Conservation (phyloP, 176 grass and related monocot genomes). For the Alloteropsis semialata region DNA sequence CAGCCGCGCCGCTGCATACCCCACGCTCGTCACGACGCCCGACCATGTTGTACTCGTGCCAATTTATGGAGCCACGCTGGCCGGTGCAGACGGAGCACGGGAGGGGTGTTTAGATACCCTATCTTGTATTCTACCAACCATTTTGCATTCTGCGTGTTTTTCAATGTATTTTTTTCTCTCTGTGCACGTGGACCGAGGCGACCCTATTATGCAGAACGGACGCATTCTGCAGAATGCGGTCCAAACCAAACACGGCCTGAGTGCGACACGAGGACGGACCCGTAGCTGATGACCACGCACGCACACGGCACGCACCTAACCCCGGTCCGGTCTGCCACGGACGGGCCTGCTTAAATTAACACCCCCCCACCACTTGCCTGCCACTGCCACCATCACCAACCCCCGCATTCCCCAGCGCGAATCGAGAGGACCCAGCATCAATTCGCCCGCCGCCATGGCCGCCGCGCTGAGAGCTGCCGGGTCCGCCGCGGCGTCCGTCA, state of each 20-base stretch:
- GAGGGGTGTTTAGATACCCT: no score
- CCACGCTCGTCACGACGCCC: not conserved
- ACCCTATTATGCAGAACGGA: no score
- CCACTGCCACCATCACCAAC: not conserved
- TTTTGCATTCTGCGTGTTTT: no score
- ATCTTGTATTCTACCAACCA: no score
- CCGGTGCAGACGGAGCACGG: not conserved
- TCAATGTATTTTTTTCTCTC: no score
- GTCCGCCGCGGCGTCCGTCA: not conserved
- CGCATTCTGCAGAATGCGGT: no score
- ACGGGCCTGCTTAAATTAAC: not conserved
- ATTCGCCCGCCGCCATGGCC: constrained; percentile 9
- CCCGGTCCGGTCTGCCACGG: not conserved
- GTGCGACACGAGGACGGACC: not conserved
- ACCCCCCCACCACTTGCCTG: not conserved
- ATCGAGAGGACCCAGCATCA: not conserved
- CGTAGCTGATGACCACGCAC: not conserved
- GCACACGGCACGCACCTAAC: not conserved
- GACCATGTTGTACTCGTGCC: constrained; percentile 27
- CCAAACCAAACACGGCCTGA: no score
- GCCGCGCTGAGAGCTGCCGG: not conserved
- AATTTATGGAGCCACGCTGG: not conserved
- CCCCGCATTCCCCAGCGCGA: not conserved
- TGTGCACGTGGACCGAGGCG: no score
- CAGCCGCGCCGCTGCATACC: no score